phyloP scores from a whole-genome alignment of 768 basidiomycete genomes.

The Sporobolomyces roseus region DNA sequence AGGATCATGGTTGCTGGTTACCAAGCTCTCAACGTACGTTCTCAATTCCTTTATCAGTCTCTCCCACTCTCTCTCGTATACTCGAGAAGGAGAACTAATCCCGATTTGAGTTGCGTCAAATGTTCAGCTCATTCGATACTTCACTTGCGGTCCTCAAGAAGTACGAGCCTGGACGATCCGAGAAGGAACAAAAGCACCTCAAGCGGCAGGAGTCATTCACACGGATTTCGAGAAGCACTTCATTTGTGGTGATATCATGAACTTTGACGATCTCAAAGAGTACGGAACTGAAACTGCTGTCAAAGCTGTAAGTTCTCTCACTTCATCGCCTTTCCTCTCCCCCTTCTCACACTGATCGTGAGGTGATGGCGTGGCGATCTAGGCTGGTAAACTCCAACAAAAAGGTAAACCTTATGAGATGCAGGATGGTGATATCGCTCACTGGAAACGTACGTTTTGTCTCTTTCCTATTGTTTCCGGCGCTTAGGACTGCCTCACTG shows the following conservation, averaged over 20 bases:
- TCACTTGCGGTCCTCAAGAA: slow-evolving; percentile 94
- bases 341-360: background rate
- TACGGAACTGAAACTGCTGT: slow-evolving; percentile 84
- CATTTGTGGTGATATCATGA: slow-evolving; percentile 95
- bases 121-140: slow-evolving; percentile 80
- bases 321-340: too few species aligned
- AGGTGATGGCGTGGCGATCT: background rate
- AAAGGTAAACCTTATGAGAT: slow-evolving; percentile 95
- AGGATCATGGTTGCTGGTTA: slow-evolving; percentile 98
- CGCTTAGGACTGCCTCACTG: background rate
- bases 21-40: slow-evolving; percentile 69
- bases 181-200: slow-evolving; percentile 87
- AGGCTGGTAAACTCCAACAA: slow-evolving; percentile 81
- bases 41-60: background rate
- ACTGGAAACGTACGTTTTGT: slow-evolving; percentile 62
- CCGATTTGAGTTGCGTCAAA: slow-evolving; percentile 6
- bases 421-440: slow-evolving; percentile 53
- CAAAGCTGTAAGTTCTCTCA: slow-evolving; percentile 62
- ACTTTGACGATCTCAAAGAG: slow-evolving; percentile 82
- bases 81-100: background rate
- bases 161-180: slow-evolving; percentile 98
- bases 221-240: slow-evolving; percentile 98
- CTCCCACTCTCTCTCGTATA: background rate
- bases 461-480: background rate
- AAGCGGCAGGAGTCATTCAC: slow-evolving; percentile 97